Conservation (phyloP, 1,284 basidiomycete species). For the Trichosporon sp. region DNA sequence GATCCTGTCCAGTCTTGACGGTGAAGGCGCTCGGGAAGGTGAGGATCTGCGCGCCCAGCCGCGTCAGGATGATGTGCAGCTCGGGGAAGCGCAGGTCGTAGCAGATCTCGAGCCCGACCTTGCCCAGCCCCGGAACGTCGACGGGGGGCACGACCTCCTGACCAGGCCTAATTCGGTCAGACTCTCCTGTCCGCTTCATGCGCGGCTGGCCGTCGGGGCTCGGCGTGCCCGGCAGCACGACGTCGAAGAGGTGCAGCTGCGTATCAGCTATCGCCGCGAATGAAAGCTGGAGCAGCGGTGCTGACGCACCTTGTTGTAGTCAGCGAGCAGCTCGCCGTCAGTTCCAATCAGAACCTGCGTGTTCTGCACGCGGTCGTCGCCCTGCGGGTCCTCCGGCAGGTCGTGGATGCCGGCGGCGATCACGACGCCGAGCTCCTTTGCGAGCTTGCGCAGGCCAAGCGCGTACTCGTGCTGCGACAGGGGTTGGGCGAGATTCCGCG, state of each 20-base stretch:
- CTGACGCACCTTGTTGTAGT: slow-evolving; percentile 49
- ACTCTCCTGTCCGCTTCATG: slow-evolving; percentile 32
- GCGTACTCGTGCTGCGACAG: slow-evolving; percentile 35
- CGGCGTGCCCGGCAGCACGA: slow-evolving; percentile 41
- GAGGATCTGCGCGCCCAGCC: slow-evolving; percentile 52
- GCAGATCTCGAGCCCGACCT: slow-evolving; percentile 53
- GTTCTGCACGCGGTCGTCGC: slow-evolving; percentile 50
- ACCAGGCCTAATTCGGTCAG: slow-evolving; percentile 45
- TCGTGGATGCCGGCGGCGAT: slow-evolving; percentile 54
- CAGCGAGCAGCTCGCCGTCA: slow-evolving; percentile 43
- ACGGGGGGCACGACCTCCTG: slow-evolving; percentile 34
- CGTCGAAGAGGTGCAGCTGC: slow-evolving; percentile 55
- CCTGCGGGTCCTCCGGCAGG: slow-evolving; percentile 38
- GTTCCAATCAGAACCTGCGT: slow-evolving; percentile 52
- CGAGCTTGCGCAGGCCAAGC: slow-evolving; percentile 44
- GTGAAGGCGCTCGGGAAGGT: slow-evolving; percentile 55
- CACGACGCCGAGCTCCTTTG: slow-evolving; percentile 46
- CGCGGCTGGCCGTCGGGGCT: slow-evolving; percentile 20
- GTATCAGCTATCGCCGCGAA: neutral
- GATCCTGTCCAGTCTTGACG: slow-evolving; percentile 49
- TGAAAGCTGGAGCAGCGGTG: no score
- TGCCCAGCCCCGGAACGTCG: slow-evolving; percentile 46
- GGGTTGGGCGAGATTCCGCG: slow-evolving; percentile 33
- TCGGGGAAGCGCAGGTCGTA: slow-evolving; percentile 57
- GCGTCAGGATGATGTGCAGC: slow-evolving; percentile 47